These are phyloP conservation scores for Grammothele lineata DNA, from an alignment of 768 basidiomycete genomes.

Conservation along the genomic window DNA sequence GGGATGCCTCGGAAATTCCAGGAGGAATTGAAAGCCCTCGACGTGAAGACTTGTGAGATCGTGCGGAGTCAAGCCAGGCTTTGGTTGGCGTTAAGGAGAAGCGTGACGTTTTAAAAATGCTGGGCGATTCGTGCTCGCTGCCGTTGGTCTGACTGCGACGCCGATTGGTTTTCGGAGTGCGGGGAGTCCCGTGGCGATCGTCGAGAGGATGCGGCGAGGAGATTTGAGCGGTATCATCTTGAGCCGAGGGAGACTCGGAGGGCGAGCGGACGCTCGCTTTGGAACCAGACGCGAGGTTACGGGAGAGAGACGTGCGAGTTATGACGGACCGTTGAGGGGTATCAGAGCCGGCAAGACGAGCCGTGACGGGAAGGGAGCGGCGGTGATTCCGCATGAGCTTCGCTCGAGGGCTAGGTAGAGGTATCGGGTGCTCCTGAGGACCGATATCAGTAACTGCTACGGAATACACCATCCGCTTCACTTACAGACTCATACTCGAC, in stretches of 20 bases:
- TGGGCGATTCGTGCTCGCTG: background rate
- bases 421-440: slow-evolving; percentile 23
- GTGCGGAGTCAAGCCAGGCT: slow-evolving; percentile 16
- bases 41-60: slow-evolving; percentile 5
- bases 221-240: background rate
- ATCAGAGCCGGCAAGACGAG: too few species aligned
- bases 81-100: slow-evolving; percentile 22
- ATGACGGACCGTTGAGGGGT: too few species aligned
- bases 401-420: slow-evolving; percentile 8
- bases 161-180: slow-evolving; percentile 5
- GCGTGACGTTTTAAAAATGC: slow-evolving; percentile 2
- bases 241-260: too few species aligned
- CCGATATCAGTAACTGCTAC: background rate
- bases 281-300: too few species aligned
- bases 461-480: background rate
- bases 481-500: slow-evolving; percentile 25
- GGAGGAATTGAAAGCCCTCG: too few species aligned
- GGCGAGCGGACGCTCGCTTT: too few species aligned
- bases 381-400: slow-evolving; percentile 9
- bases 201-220: background rate
- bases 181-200: background rate
- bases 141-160: slow-evolving; percentile 1
- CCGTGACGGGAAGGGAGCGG: slow-evolving; percentile 12
- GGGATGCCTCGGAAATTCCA: too few species aligned
- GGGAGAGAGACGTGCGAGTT: too few species aligned